These are phyloP conservation scores for Polygonum maritimum DNA, from an alignment of 148 eudicot genomes.

Conservation along the genomic window DNA sequence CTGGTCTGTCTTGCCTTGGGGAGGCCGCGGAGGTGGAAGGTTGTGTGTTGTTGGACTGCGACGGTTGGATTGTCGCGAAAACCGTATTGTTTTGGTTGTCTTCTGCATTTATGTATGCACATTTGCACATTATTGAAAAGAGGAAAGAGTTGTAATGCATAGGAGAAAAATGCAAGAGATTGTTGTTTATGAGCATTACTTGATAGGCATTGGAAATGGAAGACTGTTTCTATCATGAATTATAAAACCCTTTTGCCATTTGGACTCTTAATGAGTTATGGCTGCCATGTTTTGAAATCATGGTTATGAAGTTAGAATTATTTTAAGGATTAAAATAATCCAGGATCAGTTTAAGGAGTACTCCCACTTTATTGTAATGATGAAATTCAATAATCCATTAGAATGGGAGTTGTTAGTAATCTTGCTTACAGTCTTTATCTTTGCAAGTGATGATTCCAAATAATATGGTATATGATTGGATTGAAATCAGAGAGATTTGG, in stretches of 20 bases:
- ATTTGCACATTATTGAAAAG: conserved; percentile 42
- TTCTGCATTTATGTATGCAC: conserved; percentile 26
- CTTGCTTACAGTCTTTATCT: no score
- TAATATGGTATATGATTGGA: no score
- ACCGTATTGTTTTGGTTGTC: conserved; percentile 12
- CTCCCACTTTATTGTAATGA: neutral
- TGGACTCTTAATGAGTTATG: neutral
- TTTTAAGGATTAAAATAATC: neutral
- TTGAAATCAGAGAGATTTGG: no score
- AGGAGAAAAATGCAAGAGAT: conserved; percentile 6
- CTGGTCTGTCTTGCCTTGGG: neutral
- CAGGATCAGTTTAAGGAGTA: neutral
- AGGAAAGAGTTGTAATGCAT: conserved; percentile 44
- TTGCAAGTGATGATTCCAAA: no score
- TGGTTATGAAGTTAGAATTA: conserved; percentile 5
- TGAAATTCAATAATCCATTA: neutral
- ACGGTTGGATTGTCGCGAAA: neutral
- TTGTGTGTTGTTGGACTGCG: conserved; percentile 12
- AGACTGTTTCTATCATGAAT: neutral
- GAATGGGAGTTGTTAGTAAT: no score
- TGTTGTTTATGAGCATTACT: neutral
- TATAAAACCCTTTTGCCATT: no score
- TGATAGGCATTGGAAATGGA: neutral
- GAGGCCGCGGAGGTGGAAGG: neutral
- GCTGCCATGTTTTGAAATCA: conserved; percentile 9